Conservation (phyloP, 2,329 filamentous ascomycete genomes). For the Neonectria hederae region DNA sequence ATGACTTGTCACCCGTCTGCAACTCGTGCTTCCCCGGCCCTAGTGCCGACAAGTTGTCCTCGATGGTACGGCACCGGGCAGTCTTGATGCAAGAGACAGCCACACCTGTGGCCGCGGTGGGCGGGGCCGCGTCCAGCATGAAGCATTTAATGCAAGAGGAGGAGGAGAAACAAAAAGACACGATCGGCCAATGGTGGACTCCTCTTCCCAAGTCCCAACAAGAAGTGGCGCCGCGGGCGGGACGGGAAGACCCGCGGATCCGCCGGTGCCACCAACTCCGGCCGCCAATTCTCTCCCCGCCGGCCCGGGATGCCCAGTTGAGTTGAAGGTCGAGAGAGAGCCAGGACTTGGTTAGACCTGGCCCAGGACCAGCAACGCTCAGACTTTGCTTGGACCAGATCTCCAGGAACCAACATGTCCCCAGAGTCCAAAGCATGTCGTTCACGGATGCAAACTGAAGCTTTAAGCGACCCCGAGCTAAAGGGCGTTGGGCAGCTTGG, state of each 20-base stretch:
- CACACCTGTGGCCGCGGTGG: not conserved
- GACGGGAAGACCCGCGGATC: conserved; percentile 40
- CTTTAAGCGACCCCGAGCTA: conserved; percentile 4
- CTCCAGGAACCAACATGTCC: not conserved
- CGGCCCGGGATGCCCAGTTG: conserved; percentile 14
- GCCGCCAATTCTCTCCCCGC: conserved; percentile 11
- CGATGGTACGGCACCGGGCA: not conserved
- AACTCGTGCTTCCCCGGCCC: conserved; percentile 40
- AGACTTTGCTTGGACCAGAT: not conserved
- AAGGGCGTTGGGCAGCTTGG: not conserved
- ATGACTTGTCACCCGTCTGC: conserved; percentile 37
- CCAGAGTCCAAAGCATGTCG: not conserved
- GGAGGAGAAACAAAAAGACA: not conserved
- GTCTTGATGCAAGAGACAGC: not conserved
- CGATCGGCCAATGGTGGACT: conserved; percentile 15
- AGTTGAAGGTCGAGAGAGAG: conserved; percentile 5
- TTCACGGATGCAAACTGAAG: conserved; percentile 2
- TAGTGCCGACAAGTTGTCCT: conserved; percentile 15
- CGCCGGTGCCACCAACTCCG: conserved; percentile 32
- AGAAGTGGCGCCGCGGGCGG: conserved; percentile 38
- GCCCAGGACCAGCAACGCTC: conserved; percentile 1
- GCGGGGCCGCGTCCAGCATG: not conserved
- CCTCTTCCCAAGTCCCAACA: conserved; percentile 3
- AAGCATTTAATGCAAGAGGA: not conserved
- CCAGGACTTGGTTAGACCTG: not conserved